Evolutionary conservation across 2,329 filamentous ascomycete genomes (phyloP), one percentile per base, ranked within the genome.

Genomic region (Didymella lethalis): DNA sequence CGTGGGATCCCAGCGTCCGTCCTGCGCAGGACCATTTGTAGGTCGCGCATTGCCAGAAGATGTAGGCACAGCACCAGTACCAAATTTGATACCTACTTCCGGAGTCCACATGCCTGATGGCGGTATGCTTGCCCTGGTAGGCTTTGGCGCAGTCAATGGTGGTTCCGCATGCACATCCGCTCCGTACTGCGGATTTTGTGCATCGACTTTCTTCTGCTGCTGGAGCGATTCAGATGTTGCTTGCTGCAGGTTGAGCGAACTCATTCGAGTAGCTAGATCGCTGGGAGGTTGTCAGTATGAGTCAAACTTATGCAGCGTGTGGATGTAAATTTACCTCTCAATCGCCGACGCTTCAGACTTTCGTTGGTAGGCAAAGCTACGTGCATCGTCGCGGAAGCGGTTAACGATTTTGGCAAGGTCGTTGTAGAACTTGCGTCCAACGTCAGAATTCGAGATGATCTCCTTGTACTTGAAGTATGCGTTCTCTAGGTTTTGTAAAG

Each of bases 401-500:
- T 88, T 89, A 0, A 97, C 91, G 62, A 98, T 93, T 77, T 90
- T 91, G 46, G 90, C 91, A 4, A 99, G 84, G 72, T 98, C 93
- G 67, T 99, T 99, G 81, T 98, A 99, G 75, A 99, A 99, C 75
- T 95, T 97, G 52, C 94, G 84, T 0, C 92, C 95, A 0, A 90
- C 91, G 65, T 98, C 94, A 2, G 97, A 84, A 72, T 98, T 97
- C 64, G 87, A 91, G 57, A 97, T 88, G 56, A 98, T 92, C 75
- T 99, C 94, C 79, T 97, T 97, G 81, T 98, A 98, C 78, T 94
- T 96, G 77, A 93, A 88, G 75, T 96, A 98, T 0, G 92, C 94
- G 64, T 91, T 93, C 76, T 98, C 94, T 10, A 99, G 82, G 62
- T 86, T 88, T 77, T 99, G 95, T 48, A 99, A 79, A 0, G 92